Evolutionary conservation across 2,329 filamentous ascomycete species (phyloP).

Genomic region (Aspergillus candidus): DNA sequence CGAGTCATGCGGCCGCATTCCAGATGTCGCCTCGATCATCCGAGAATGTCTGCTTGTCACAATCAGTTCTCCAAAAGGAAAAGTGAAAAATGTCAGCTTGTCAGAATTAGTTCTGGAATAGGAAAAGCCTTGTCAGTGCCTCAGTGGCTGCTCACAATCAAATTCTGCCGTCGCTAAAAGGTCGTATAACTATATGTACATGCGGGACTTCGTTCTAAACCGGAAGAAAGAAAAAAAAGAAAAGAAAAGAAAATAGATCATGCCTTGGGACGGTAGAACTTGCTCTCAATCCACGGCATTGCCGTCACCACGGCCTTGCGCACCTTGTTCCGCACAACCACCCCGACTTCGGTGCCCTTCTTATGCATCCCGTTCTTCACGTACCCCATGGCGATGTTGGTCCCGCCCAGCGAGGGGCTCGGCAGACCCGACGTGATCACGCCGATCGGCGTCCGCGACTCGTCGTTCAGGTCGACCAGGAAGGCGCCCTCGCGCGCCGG

Average conservation of each 20-base stretch:
- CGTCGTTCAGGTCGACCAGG: conserved; percentile 56
- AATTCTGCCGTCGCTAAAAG: too few relatives aligned
- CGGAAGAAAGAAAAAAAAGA: neutral
- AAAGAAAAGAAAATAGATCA: conserved; percentile 2
- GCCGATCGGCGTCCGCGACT: conserved; percentile 62
- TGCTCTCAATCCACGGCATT: conserved; percentile 81
- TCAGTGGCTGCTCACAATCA: too few relatives aligned
- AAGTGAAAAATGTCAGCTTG: too few relatives aligned
- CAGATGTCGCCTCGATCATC: too few relatives aligned
- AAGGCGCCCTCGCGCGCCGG: conserved; percentile 85
- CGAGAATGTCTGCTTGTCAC: too few relatives aligned
- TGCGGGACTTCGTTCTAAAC: neutral
- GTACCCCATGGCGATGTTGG: conserved; percentile 96
- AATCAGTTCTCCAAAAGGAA: too few relatives aligned
- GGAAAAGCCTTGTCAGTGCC: too few relatives aligned
- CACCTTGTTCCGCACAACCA: conserved; percentile 70
- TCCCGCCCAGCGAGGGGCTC: conserved; percentile 68
- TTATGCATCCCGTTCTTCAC: conserved; percentile 76
- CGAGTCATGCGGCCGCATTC: too few relatives aligned
- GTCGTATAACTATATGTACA: conserved; percentile 2
- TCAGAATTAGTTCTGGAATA: too few relatives aligned
- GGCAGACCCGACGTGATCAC: conserved; percentile 84
- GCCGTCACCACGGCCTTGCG: conserved; percentile 71
- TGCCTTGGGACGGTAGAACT: conserved; percentile 55
- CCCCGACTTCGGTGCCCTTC: conserved; percentile 71